Evolutionary conservation across 805 yeast genomes (phyloP), one percentile per base, ranked within the genome.

Genomic region (Zygosaccharomyces bisporus): DNA sequence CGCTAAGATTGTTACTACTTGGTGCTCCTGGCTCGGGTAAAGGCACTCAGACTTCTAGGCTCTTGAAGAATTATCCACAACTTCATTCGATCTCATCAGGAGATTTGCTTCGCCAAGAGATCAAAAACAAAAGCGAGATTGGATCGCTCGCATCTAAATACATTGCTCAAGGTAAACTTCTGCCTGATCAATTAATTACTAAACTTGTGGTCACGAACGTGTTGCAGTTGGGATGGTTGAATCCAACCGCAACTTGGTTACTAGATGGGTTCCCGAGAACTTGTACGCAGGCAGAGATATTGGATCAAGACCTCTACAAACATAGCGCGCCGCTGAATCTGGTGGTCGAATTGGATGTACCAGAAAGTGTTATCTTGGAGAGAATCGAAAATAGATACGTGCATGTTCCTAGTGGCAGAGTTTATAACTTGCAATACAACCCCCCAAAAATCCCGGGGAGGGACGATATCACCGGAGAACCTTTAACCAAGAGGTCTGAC

Each of bases 21-120:
- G 97, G 97, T 3, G 95, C 97, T 0, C 98, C 98, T 0, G 98
- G 98, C 0, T 76, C 96, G 1, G 98, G 98, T 1, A 90, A 90
- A 61, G 97, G 97, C 1, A 90, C 98, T 0, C 86, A 84, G 53
- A 84, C 96, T 0, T 67, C 83, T 2, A 73, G 81, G 47, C 69
- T 90, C 4, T 61, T 83, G 46, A 74, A 76, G 41, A 64, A 68
- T 32, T 73, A 81, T 46, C 75, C 83, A 1, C 55, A 60, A 4
- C 63, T 90, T 17, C 61, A 72, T 10, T 69, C 91, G 0, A 66
- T 91, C 6, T 81, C 95, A 1, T 83, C 95, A 0, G 98, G 98
- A 2, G 96, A 90, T 64, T 67, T 88, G 4, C 68, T 90, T 34
- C 74, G 98, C 50, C 66, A 68, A 30, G 84, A 89, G 56, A 83